A percentile compares a stretch with the other conserved stretches of the same genome.
These are phyloP conservation scores for Parachaetomium inaequale DNA, from an alignment of 495 filamentous ascomycete species.

Conservation along the genomic window DNA sequence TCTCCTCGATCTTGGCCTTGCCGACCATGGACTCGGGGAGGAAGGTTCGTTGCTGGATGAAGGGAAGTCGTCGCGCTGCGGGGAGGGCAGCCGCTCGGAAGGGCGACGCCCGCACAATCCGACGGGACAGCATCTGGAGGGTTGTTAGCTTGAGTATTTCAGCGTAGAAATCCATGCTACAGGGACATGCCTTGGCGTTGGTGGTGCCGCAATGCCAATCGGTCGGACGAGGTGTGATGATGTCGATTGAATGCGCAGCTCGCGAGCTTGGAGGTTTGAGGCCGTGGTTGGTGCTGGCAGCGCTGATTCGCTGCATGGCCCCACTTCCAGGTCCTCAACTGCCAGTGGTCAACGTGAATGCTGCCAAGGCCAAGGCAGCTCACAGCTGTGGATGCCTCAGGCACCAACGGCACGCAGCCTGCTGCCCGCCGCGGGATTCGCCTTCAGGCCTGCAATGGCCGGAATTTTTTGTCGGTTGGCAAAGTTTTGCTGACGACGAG, in stretches of 20 bases:
- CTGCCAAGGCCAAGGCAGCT: too few species aligned
- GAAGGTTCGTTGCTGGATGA: constrained; percentile 50
- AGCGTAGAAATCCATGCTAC: not conserved
- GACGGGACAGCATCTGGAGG: constrained; percentile 63
- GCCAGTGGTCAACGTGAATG: too few species aligned
- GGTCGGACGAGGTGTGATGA: constrained; percentile 19
- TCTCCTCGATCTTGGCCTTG: constrained; percentile 42
- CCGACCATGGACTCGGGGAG: constrained; percentile 43
- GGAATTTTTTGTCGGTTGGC: constrained; percentile 36
- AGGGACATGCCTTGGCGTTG: constrained; percentile 24
- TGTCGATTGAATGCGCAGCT: constrained; percentile 22
- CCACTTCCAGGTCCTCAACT: not conserved
- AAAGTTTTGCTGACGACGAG: constrained; percentile 46
- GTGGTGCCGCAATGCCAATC: constrained; percentile 29
- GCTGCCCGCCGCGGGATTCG: constrained; percentile 23
- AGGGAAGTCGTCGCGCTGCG: constrained; percentile 40
- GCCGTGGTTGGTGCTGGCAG: not conserved
- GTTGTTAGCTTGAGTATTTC: not conserved
- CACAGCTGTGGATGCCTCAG: constrained; percentile 31
- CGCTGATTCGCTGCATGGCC: constrained; percentile 21
- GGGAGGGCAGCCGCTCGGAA: constrained; percentile 49
- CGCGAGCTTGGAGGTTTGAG: constrained; percentile 15
- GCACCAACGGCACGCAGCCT: constrained; percentile 18
- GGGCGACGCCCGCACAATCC: constrained; percentile 52
- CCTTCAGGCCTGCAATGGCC: constrained; percentile 28